Conservation (phyloP, 352 stramenopile genomes). For the Globisporangium mamillatum region DNA sequence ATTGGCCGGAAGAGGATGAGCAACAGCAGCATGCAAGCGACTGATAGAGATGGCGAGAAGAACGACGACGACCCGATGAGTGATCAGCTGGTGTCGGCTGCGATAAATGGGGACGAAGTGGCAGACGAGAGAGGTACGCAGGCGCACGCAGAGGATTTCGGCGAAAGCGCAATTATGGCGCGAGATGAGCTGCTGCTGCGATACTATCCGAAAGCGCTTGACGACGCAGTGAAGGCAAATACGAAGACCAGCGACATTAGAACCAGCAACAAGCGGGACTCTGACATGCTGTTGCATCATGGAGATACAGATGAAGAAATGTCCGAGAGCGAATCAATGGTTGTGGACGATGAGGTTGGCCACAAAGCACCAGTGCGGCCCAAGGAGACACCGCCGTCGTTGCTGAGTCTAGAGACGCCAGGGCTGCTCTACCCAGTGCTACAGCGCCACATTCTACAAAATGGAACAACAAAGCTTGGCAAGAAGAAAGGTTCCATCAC, state of each 20-base stretch:
- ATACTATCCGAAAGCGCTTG: slow-evolving; percentile 32
- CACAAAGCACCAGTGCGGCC: not conserved
- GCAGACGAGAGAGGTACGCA: not conserved
- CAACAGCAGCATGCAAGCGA: not conserved
- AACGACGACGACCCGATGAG: slow-evolving; percentile 7
- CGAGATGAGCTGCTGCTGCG: slow-evolving; percentile 39
- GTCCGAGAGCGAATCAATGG: slow-evolving; percentile 1
- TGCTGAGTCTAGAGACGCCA: slow-evolving; percentile 15
- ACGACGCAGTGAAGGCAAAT: not conserved
- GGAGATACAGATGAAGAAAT: slow-evolving; percentile 10
- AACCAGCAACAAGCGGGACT: slow-evolving; percentile 5
- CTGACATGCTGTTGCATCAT: slow-evolving; percentile 2
- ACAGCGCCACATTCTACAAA: not conserved
- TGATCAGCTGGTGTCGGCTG: not conserved
- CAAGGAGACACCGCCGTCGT: not conserved
- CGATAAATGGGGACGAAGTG: not conserved
- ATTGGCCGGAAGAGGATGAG: not conserved
- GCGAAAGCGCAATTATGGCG: slow-evolving; percentile 4
- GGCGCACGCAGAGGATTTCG: not conserved
- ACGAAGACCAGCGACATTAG: not conserved
- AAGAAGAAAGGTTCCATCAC: not conserved
- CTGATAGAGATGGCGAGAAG: not conserved
- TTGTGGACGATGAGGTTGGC: not conserved
- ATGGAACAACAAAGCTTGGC: not conserved
- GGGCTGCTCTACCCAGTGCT: not conserved